Evolutionary conservation across 2,329 filamentous ascomycete species (phyloP).

Genomic region (Fusarium miscanthi): DNA sequence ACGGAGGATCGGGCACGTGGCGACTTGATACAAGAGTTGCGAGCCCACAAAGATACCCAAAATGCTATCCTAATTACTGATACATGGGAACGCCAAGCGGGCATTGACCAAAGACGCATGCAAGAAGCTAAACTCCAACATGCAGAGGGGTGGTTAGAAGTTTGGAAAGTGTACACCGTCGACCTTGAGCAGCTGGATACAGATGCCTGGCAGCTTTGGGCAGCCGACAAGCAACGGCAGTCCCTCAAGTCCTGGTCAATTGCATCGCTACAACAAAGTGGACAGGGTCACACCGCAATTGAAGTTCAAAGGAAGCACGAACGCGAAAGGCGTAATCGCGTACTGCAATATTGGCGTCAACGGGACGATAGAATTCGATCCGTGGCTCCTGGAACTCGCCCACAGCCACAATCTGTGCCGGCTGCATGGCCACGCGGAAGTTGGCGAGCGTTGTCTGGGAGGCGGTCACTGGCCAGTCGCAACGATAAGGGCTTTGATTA

Average conservation of each 20-base stretch:
- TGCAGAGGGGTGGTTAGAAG: slow-evolving; percentile 32
- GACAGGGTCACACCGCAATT: slow-evolving; percentile 52
- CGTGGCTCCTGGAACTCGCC: slow-evolving; percentile 4
- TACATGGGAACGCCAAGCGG: slow-evolving; percentile 39
- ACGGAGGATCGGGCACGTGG: slow-evolving; percentile 15
- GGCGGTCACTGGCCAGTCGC: slow-evolving; percentile 40
- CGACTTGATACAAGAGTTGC: slow-evolving; percentile 30
- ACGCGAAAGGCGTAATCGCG: slow-evolving; percentile 47
- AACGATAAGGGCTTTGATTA: slow-evolving; percentile 37
- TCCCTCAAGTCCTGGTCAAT: slow-evolving; percentile 53
- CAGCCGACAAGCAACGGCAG: slow-evolving; percentile 47
- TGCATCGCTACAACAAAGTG: slow-evolving; percentile 51
- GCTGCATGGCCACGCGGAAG: slow-evolving; percentile 38
- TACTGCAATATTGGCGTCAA: slow-evolving; percentile 49
- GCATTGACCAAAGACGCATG: slow-evolving; percentile 28
- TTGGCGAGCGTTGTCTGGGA: slow-evolving; percentile 43
- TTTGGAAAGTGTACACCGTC: slow-evolving; percentile 40
- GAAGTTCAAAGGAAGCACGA: slow-evolving; percentile 49
- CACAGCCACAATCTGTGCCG: slow-evolving; percentile 27
- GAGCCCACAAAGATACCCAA: slow-evolving; percentile 10
- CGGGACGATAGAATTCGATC: slow-evolving; percentile 27
- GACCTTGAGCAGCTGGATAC: slow-evolving; percentile 41
- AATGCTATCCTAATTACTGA: slow-evolving; percentile 21
- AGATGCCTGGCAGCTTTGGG: slow-evolving; percentile 49
- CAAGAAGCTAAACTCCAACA: slow-evolving; percentile 37